phyloP scores from a whole-genome alignment of 257 asterid species.

The Hygrophila difformis region DNA sequence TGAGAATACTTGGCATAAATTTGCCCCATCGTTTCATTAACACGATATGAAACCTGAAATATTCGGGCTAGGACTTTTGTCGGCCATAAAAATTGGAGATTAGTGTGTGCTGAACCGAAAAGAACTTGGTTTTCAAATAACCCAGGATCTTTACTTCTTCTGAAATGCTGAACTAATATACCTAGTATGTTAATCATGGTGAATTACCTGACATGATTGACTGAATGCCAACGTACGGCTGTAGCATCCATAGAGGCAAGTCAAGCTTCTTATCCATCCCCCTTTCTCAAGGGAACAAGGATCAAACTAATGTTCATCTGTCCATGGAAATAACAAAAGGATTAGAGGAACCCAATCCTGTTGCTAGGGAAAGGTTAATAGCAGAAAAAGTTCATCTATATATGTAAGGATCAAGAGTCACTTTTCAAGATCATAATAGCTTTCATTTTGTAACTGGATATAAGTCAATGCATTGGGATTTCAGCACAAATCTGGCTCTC shows the following conservation, averaged over 20 bases:
- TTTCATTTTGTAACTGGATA: conserved; percentile 46
- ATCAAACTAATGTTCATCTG: conserved; percentile 61
- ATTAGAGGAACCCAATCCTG: not conserved
- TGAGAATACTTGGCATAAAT: conserved; percentile 43
- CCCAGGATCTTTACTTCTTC: conserved; percentile 1
- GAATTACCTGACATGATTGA: conserved; percentile 65
- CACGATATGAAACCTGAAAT: conserved; percentile 37
- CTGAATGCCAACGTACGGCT: conserved; percentile 46
- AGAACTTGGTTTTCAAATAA: conserved; percentile 10
- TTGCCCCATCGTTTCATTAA: conserved; percentile 53
- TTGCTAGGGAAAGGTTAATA: not conserved
- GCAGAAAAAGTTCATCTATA: not conserved
- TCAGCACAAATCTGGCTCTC: no score
- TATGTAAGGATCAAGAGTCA: not conserved
- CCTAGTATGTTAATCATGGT: not conserved
- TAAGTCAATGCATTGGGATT: no score
- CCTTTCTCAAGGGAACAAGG: conserved; percentile 54
- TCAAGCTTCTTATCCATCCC: conserved; percentile 65
- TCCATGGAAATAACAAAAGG: conserved; percentile 16
- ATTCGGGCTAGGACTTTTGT: conserved; percentile 21
- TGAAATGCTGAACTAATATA: not conserved
- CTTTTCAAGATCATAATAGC: conserved; percentile 22
- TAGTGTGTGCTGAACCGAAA: conserved; percentile 14
- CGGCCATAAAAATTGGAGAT: conserved; percentile 21
- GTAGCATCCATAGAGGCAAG: conserved; percentile 83